Conservation (phyloP, 2,329 filamentous ascomycete species). For the Cryphonectria naterciae region DNA sequence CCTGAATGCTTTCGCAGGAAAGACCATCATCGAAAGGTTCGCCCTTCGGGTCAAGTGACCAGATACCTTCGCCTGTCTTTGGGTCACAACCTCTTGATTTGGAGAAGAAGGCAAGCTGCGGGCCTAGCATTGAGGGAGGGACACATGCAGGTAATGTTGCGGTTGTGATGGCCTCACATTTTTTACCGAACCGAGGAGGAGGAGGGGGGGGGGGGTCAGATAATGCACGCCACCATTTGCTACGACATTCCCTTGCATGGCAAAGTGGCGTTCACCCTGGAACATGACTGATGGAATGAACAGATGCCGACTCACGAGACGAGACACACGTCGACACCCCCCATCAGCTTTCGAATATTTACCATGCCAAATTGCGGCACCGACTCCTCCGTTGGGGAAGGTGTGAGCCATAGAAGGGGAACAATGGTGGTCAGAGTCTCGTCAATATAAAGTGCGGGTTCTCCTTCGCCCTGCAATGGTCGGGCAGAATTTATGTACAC, state of each 20-base stretch:
- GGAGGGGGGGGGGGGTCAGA: neutral
- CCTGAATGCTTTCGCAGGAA: neutral
- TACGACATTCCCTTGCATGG: neutral
- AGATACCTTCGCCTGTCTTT: neutral
- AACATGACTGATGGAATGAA: neutral
- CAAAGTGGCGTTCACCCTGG: neutral
- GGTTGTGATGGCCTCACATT: neutral
- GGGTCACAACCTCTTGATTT: neutral
- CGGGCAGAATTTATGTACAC: neutral
- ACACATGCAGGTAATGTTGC: neutral
- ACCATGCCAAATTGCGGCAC: slow-evolving; percentile 1
- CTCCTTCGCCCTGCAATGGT: slow-evolving; percentile 3
- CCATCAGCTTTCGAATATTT: neutral
- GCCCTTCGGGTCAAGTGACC: slow-evolving; percentile 17
- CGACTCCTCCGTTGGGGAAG: slow-evolving; percentile 11
- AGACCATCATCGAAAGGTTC: neutral
- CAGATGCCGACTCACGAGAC: neutral
- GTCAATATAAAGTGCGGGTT: slow-evolving; percentile 6
- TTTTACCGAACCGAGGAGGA: neutral
- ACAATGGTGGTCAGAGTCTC: slow-evolving; percentile 8
- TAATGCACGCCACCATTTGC: neutral
- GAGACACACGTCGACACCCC: neutral
- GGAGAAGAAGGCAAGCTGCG: neutral
- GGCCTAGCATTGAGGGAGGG: neutral
- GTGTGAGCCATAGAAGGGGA: slow-evolving; percentile 10